Percentiles rank a stretch among this genome's conserved stretches.
Conservation (phyloP, 1,284 basidiomycete genomes). For the Ceratobasidium papillatum region DNA sequence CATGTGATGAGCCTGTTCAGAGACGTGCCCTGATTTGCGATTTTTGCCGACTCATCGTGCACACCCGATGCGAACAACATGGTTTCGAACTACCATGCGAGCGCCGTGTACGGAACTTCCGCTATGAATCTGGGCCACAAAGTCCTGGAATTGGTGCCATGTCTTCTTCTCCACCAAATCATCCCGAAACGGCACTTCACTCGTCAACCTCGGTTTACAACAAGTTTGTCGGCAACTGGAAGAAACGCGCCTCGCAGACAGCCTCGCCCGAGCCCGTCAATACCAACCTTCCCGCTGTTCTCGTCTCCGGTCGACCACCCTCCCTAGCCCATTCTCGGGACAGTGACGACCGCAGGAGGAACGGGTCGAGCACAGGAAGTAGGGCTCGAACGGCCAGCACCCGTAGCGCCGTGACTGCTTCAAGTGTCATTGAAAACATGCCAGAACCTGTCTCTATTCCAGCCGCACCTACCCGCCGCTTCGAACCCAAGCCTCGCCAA, state of each 20-base stretch:
- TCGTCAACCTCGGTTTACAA: slow-evolving; percentile 27
- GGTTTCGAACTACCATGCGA: slow-evolving; percentile 81
- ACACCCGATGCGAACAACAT: slow-evolving; percentile 77
- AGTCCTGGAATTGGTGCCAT: slow-evolving; percentile 40
- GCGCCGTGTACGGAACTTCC: slow-evolving; percentile 64
- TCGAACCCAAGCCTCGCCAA: slow-evolving; percentile 11
- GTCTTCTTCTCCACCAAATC: slow-evolving; percentile 33
- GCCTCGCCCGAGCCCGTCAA: slow-evolving; percentile 23
- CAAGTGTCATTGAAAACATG: background rate
- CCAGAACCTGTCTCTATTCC: slow-evolving; percentile 8
- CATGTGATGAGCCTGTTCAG: slow-evolving; percentile 83
- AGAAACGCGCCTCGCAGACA: slow-evolving; percentile 28
- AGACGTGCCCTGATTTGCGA: slow-evolving; percentile 89
- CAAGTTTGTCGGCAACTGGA: slow-evolving; percentile 36
- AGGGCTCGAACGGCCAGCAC: slow-evolving; percentile 42
- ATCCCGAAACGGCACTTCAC: slow-evolving; percentile 4
- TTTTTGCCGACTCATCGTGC: slow-evolving; percentile 88
- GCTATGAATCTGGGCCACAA: slow-evolving; percentile 46
- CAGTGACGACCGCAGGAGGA: slow-evolving; percentile 38
- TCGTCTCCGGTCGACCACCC: slow-evolving; percentile 11
- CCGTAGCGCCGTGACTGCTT: slow-evolving; percentile 42
- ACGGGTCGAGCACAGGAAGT: slow-evolving; percentile 42
- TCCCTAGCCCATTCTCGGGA: slow-evolving; percentile 28
- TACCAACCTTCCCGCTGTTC: slow-evolving; percentile 5
- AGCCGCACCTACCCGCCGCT: background rate